phyloP scores from a whole-genome alignment of 306 rosid species.

The Astragalus membranaceus region DNA sequence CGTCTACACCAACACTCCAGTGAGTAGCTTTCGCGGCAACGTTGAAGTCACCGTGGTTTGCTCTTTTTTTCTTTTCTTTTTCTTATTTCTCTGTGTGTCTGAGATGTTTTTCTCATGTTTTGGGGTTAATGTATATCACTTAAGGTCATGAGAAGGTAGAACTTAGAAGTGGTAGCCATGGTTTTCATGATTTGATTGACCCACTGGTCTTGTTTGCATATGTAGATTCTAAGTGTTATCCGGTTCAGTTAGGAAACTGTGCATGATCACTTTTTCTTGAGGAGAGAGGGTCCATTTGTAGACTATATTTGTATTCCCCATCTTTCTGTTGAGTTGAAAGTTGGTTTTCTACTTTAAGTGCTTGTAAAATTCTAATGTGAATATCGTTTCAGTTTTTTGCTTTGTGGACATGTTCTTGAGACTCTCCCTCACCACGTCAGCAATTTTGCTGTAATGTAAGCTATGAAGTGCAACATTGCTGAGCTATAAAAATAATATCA shows the following conservation, averaged over 20 bases:
- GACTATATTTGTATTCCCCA: slow-evolving; percentile 1
- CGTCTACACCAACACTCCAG: no score
- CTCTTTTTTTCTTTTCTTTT: no score
- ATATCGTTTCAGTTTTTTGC: background rate
- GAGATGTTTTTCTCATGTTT: slow-evolving; percentile 4
- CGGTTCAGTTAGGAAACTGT: slow-evolving; percentile 11
- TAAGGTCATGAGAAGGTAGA: slow-evolving; percentile 17
- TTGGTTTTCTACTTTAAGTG: slow-evolving; percentile 1
- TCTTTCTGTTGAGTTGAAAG: background rate
- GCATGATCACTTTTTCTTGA: background rate
- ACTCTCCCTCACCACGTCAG: no score
- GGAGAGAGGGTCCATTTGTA: background rate
- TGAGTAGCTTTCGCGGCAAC: no score
- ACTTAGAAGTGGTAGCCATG: slow-evolving; percentile 9
- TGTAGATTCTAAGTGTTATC: background rate
- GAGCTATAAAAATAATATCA: no score
- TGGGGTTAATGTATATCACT: slow-evolving; percentile 18
- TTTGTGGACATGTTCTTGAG: no score
- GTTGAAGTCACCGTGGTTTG: no score
- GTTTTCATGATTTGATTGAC: background rate
- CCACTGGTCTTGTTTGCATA: background rate
- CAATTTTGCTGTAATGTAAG: no score
- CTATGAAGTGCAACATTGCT: no score
- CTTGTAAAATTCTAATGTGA: background rate
- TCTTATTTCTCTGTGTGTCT: no score